phyloP scores from a whole-genome alignment of 2,329 filamentous ascomycete genomes.

The Colletotrichum filicis region DNA sequence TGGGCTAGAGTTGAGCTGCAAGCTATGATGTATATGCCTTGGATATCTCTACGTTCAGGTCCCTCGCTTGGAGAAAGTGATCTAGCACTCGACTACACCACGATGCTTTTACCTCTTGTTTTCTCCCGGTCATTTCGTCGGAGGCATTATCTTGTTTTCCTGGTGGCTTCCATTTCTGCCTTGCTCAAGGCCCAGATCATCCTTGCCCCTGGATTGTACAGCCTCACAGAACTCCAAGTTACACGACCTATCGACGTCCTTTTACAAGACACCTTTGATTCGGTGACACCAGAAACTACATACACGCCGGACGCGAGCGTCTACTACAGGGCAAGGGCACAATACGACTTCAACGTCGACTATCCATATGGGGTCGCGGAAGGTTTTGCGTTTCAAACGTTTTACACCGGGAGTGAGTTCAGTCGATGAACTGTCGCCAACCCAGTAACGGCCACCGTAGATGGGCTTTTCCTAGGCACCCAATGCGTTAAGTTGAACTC shows the following conservation, averaged over 20 bases:
- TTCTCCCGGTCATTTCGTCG: background rate
- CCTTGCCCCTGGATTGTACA: constrained; percentile 16
- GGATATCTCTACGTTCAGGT: constrained; percentile 1
- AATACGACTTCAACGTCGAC: background rate
- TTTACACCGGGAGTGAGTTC: background rate
- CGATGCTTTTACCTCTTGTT: background rate
- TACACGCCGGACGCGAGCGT: background rate
- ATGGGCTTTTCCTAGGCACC: constrained; percentile 3
- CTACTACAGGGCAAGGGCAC: constrained; percentile 2
- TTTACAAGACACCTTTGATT: constrained; percentile 2
- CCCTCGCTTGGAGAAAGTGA: background rate
- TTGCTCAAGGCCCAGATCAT: background rate
- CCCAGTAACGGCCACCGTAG: constrained; percentile 7
- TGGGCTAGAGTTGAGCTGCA: constrained; percentile 24
- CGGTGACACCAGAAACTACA: background rate
- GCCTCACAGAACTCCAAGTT: background rate
- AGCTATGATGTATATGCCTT: constrained; percentile 21
- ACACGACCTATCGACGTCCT: background rate
- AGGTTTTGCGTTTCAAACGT: constrained; percentile 11
- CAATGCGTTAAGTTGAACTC: constrained; percentile 3
- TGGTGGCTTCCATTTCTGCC: background rate
- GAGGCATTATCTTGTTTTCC: constrained; percentile 4
- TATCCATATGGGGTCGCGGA: constrained; percentile 5
- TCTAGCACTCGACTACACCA: constrained; percentile 6
- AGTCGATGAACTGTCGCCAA: background rate